A percentile compares a stretch with the other conserved stretches of the same genome.
These are phyloP conservation scores for Stylosanthes scabra DNA, from an alignment of 331 rosid genomes.

Conservation along the genomic window DNA sequence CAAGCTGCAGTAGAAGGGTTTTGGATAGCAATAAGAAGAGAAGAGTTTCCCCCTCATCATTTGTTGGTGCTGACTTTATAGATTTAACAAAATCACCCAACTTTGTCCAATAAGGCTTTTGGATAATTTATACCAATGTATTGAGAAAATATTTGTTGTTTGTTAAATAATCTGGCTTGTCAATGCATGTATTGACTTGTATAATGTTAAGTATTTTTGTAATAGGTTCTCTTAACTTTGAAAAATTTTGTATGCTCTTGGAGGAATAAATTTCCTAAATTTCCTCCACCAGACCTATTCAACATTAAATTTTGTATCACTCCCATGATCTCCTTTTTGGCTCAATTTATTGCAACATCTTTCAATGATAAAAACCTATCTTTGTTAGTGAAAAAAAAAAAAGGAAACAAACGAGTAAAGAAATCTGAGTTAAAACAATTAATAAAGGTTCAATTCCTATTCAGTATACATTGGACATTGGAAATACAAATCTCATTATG, in stretches of 20 bases:
- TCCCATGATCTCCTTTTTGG: no score
- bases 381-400: neutral
- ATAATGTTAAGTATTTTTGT: neutral
- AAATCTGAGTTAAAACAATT: no score
- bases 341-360: neutral
- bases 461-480: neutral
- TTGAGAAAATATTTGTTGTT: constrained; percentile 20
- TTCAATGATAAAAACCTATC: neutral
- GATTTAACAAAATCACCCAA: constrained; percentile 79
- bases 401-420: neutral
- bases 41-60: constrained; percentile 47
- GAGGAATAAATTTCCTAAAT: no score
- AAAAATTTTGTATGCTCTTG: no score
- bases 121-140: constrained; percentile 19
- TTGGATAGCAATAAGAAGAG: constrained; percentile 56
- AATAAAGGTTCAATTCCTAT: neutral
- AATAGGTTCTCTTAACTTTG: neutral
- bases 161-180: constrained; percentile 21
- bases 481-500: neutral
- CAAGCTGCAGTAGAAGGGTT: constrained; percentile 60
- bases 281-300: no score
- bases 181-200: constrained; percentile 16
- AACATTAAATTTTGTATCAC: no score
- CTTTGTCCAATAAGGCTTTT: constrained; percentile 55
- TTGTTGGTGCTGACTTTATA: constrained; percentile 49